Conservation (phyloP, 1,284 basidiomycete species). For the Rhodotorula sp. region DNA sequence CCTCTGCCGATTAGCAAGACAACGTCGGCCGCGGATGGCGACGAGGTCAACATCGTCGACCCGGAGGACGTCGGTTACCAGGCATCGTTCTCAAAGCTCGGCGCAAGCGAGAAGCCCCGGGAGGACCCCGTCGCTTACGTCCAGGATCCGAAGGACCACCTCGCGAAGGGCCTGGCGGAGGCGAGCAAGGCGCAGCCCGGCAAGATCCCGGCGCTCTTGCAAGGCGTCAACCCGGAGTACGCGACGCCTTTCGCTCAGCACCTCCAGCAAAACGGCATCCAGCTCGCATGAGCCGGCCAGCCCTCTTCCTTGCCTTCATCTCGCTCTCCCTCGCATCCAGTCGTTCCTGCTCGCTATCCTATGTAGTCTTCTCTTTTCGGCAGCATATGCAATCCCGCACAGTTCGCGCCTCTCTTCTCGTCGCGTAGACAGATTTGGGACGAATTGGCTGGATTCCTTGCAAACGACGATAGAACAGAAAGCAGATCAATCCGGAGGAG, state of each 20-base stretch:
- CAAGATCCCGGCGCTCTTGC: constrained; percentile 46
- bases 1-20: constrained; percentile 62
- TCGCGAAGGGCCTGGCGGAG: constrained; percentile 47
- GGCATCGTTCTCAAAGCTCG: constrained; percentile 84
- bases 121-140: constrained; percentile 52
- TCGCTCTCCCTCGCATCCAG: not conserved
- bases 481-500: too few relatives aligned
- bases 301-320: not conserved
- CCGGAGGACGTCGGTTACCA: constrained; percentile 87
- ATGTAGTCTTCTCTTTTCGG: not conserved
- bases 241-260: constrained; percentile 47
- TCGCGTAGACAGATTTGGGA: too few relatives aligned
- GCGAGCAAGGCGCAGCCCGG: constrained; percentile 49
- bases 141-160: constrained; percentile 50
- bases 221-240: constrained; percentile 46
- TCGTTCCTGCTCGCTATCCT: not conserved
- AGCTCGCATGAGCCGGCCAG: constrained; percentile 16
- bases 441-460: too few relatives aligned
- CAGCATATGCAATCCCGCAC: not conserved
- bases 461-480: too few relatives aligned
- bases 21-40: constrained; percentile 52
- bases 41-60: constrained; percentile 73
- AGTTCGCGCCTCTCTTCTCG: not conserved
- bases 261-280: constrained; percentile 45
- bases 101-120: constrained; percentile 61